Evolutionary conservation across 441 rosid genomes (phyloP).

Genomic region (Flueggea neowawraea): DNA sequence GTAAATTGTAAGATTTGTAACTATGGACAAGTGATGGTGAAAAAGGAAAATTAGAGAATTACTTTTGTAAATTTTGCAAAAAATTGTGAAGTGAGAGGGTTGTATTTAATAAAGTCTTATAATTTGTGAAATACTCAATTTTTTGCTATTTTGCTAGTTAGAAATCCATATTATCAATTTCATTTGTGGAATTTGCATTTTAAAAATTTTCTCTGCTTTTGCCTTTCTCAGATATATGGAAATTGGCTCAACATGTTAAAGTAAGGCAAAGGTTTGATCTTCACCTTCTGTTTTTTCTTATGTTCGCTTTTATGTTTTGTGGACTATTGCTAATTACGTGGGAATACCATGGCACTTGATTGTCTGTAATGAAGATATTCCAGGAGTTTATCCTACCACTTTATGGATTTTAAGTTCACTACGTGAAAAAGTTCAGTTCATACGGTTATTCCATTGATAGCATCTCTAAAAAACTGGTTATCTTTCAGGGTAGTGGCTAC

Average conservation of each 20-base stretch:
- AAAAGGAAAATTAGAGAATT: no score
- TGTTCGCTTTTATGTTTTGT: background rate
- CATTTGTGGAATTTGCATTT: background rate
- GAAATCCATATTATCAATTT: background rate
- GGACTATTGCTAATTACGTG: background rate
- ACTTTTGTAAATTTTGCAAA: no score
- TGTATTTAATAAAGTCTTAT: no score
- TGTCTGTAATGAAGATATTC: background rate
- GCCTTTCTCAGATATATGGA: constrained; percentile 52
- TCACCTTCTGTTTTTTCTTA: constrained; percentile 3
- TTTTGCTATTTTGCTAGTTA: no score
- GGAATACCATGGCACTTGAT: background rate
- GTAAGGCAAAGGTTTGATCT: constrained; percentile 65
- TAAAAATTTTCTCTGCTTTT: background rate
- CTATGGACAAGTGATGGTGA: no score
- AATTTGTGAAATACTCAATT: no score
- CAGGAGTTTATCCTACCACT: background rate
- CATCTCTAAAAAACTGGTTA: constrained; percentile 14
- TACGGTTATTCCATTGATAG: background rate
- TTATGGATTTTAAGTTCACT: background rate
- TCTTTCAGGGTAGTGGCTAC: constrained; percentile 89
- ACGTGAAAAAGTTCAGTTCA: background rate
- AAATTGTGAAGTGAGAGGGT: no score
- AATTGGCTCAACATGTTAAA: constrained; percentile 6
- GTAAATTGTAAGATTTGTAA: no score